Evolutionary conservation across 495 filamentous ascomycete genomes (phyloP).

Genomic region (Aspergillus asperescens): DNA sequence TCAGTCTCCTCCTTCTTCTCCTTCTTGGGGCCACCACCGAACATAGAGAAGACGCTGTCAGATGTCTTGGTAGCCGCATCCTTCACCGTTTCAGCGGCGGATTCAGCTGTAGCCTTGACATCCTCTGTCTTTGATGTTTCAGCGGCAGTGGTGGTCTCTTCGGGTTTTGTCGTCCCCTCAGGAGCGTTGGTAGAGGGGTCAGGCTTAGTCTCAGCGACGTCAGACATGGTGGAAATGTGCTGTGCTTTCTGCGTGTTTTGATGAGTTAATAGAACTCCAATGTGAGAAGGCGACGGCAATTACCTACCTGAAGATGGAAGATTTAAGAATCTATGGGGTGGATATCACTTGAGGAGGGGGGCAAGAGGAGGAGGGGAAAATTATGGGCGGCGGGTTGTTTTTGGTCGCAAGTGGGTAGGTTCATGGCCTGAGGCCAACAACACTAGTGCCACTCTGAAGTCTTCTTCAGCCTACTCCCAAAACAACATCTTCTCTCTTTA

Average conservation of each 20-base stretch:
- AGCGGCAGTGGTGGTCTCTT: slow-evolving; percentile 32
- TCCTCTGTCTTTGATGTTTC: slow-evolving; percentile 30
- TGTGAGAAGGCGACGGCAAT: not conserved
- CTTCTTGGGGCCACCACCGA: slow-evolving; percentile 83
- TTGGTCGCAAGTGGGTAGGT: slow-evolving; percentile 22
- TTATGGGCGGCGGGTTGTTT: slow-evolving; percentile 22
- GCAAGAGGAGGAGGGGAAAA: slow-evolving; percentile 20
- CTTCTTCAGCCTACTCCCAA: not conserved
- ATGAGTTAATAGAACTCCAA: not conserved
- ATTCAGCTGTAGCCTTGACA: slow-evolving; percentile 35
- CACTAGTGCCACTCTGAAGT: slow-evolving; percentile 19
- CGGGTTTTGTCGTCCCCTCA: slow-evolving; percentile 36
- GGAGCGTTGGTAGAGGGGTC: slow-evolving; percentile 44
- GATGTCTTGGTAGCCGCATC: slow-evolving; percentile 53
- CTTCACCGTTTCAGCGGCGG: slow-evolving; percentile 40
- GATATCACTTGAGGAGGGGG: slow-evolving; percentile 8
- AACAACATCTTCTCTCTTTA: no score
- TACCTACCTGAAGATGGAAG: slow-evolving; percentile 20
- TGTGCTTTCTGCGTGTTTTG: slow-evolving; percentile 6
- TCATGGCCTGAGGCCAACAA: slow-evolving; percentile 16
- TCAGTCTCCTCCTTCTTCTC: slow-evolving; percentile 78
- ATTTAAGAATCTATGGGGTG: slow-evolving; percentile 8
- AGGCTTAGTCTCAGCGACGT: slow-evolving; percentile 44
- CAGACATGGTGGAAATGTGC: slow-evolving; percentile 38
- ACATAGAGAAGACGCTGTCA: slow-evolving; percentile 91